These are phyloP conservation scores for Heliocybe sulcata DNA, from an alignment of 1,284 basidiomycete species.

Conservation along the genomic window DNA sequence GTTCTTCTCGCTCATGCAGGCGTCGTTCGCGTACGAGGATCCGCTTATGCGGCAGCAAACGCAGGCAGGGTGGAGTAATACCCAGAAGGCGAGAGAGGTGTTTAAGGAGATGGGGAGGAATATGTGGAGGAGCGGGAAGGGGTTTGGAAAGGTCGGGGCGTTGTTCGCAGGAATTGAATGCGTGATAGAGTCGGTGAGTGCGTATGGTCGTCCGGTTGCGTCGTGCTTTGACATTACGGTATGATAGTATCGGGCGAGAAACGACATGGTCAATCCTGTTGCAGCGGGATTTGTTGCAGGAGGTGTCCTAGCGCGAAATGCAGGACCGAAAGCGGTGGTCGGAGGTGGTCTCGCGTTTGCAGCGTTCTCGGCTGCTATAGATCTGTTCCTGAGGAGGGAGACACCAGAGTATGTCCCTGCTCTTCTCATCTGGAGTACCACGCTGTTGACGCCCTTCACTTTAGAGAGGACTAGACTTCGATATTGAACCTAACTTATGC, in stretches of 20 bases:
- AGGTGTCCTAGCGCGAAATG: conserved; percentile 77
- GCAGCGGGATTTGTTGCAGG: conserved; percentile 70
- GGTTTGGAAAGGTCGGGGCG: conserved; percentile 93
- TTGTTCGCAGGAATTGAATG: conserved; percentile 94
- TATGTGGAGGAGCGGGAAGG: conserved; percentile 88
- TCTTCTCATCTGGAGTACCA: background rate
- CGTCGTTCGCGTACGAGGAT: conserved; percentile 94
- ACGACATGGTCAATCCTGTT: conserved; percentile 85
- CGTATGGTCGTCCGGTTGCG: background rate
- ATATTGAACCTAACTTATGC: background rate
- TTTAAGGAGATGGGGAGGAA: conserved; percentile 93
- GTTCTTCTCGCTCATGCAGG: conserved; percentile 94
- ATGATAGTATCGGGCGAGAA: conserved; percentile 86
- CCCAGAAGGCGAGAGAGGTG: conserved; percentile 79
- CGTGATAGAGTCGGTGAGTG: conserved; percentile 90
- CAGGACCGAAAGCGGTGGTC: conserved; percentile 77
- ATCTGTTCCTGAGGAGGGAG: conserved; percentile 79
- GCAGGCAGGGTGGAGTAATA: conserved; percentile 51
- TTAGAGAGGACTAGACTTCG: conserved; percentile 1
- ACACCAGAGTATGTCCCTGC: conserved; percentile 65
- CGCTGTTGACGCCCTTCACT: background rate
- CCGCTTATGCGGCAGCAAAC: conserved; percentile 71
- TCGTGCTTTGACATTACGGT: conserved; percentile 3
- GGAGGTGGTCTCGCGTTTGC: conserved; percentile 86
- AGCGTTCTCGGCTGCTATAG: conserved; percentile 86